Conservation (phyloP, 177 flowering plant species). For the Tripterygium wilfordii region DNA sequence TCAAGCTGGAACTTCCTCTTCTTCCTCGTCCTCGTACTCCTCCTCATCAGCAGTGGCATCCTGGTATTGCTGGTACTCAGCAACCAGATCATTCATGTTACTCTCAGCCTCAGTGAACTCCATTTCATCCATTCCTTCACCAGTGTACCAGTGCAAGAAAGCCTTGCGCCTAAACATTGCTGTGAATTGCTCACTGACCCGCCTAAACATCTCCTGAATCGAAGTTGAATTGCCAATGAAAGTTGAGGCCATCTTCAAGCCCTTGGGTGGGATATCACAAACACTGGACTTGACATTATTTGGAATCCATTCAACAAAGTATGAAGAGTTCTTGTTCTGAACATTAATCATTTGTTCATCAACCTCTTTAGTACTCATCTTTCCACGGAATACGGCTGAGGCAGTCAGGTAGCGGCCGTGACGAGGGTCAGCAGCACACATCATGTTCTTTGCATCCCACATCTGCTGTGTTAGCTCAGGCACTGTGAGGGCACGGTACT, state of each 20-base stretch:
- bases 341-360: slow-evolving; percentile 41
- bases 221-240: slow-evolving; percentile 39
- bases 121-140: slow-evolving; percentile 36
- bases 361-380: slow-evolving; percentile 41
- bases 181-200: slow-evolving; percentile 32
- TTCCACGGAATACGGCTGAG: slow-evolving; percentile 40
- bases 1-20: slow-evolving; percentile 7
- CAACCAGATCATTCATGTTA: slow-evolving; percentile 31
- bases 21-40: slow-evolving; percentile 16
- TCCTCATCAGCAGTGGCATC: slow-evolving; percentile 27
- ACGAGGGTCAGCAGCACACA: slow-evolving; percentile 40
- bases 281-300: slow-evolving; percentile 37
- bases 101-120: slow-evolving; percentile 35
- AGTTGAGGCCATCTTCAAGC: slow-evolving; percentile 35
- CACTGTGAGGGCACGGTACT: slow-evolving; percentile 30
- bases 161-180: slow-evolving; percentile 31
- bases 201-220: slow-evolving; percentile 34
- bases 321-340: slow-evolving; percentile 39
- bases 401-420: slow-evolving; percentile 39
- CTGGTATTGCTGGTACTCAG: slow-evolving; percentile 35
- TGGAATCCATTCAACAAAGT: slow-evolving; percentile 43
- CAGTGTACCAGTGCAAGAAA: slow-evolving; percentile 37
- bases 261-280: slow-evolving; percentile 36
- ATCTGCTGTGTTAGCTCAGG: slow-evolving; percentile 38
- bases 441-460: slow-evolving; percentile 42